Base-by-base conservation (phyloP, 495 filamentous ascomycete species). In the Talaromyces nanjingensis region DNA sequence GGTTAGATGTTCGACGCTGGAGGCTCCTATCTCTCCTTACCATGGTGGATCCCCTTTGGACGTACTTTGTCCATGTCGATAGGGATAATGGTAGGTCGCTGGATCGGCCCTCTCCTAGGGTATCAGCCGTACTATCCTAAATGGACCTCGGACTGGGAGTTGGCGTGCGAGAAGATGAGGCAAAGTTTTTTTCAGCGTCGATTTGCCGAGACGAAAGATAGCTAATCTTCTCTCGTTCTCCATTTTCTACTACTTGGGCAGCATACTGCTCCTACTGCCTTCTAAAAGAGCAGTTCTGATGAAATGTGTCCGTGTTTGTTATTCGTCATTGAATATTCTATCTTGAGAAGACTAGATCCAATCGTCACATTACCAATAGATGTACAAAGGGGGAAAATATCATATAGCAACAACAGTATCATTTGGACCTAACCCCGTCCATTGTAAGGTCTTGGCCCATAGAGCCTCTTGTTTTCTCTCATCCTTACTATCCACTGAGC, bases 141-240 rank as follows among this genome's bases (percentile, higher is more conserved):
- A 65, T 83, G 78, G 72, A 84, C 81, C 5, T 79, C 77, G 2
- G 82, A 84, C 60, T 84, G 80, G 81, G 73, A 79, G 6, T 65
- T 67, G 18, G 80, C 80, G 0, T 78, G 77, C 52, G 59, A 60
- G 24, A 77, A 79, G 66, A 83, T 83, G 80, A 67, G 76, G 55
- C 66, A 56, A 39, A 72, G 69, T 6, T 60, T 69, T 33, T 80
- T 79, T 54, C 74, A 77, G 39, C 60, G 64, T 12, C 66, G 53
- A 31, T 55, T 55, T 55, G 53, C 53, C 22, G 27, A 31, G 27
- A 55, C 14, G 8, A 55, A 54, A 55, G 53, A 55, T 24, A 31
- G 12, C 27, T 55, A 55, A 55, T 27, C 53, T 25, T 31, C 53
- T 55, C 27, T 55, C 53, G 22, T 55, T 25, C 53, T 31, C 53